Percentiles rank a stretch among this genome's conserved stretches.
Conservation (phyloP, 768 basidiomycete genomes). For the Lactarius tabidus region DNA sequence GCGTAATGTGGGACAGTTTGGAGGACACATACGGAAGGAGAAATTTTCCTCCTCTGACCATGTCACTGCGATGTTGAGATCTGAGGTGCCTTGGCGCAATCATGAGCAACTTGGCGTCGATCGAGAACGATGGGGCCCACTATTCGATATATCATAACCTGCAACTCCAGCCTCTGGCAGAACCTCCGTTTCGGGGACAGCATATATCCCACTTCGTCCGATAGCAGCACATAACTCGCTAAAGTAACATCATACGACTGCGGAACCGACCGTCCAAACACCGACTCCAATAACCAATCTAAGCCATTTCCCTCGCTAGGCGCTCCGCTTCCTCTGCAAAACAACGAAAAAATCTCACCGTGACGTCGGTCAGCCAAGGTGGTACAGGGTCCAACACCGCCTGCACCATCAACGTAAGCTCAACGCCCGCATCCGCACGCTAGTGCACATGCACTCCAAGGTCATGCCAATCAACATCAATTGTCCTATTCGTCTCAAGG, state of each 20-base stretch:
- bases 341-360: conserved; percentile 41
- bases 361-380: conserved; percentile 45
- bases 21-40: conserved; percentile 45
- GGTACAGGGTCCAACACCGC: conserved; percentile 74
- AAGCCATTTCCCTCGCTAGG: conserved; percentile 10
- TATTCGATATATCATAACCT: too few relatives aligned
- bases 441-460: conserved; percentile 76
- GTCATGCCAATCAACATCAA: conserved; percentile 91
- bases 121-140: conserved; percentile 36
- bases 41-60: conserved; percentile 53
- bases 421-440: conserved; percentile 46
- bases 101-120: conserved; percentile 12
- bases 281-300: conserved; percentile 76
- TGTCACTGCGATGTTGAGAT: conserved; percentile 53
- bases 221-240: conserved; percentile 47
- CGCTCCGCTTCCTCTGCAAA: conserved; percentile 16
- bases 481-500: conserved; percentile 79
- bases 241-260: conserved; percentile 65
- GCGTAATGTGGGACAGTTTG: background rate
- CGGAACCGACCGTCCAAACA: conserved; percentile 67
- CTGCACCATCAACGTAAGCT: conserved; percentile 62
- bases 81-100: conserved; percentile 27
- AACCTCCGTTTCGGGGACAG: conserved; percentile 51
- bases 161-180: conserved; percentile 35
- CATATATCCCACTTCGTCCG: conserved; percentile 38